Evolutionary conservation across 352 stramenopile genomes (phyloP).

Genomic region (Phytophthora citricola): DNA sequence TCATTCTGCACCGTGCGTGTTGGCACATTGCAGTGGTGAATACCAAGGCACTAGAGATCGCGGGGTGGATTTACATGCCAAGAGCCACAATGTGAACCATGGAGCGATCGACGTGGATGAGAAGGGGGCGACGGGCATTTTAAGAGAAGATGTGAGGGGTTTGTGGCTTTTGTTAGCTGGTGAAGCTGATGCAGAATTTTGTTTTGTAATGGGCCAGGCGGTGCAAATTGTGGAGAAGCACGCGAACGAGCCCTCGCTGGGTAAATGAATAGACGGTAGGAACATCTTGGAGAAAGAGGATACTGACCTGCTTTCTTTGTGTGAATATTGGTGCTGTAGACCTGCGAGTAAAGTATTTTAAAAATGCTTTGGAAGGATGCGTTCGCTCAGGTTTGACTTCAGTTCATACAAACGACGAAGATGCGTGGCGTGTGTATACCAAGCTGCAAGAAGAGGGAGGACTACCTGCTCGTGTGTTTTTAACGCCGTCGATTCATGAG

Average conservation of each 20-base stretch:
- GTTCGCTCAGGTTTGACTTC: conserved; percentile 80
- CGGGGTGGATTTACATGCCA: conserved; percentile 51
- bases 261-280: conserved; percentile 27
- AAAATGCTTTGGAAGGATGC: conserved; percentile 66
- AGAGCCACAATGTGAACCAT: conserved; percentile 37
- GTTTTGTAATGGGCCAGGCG: conserved; percentile 38
- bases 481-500: conserved; percentile 79
- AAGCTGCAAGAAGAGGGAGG: conserved; percentile 64
- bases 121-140: conserved; percentile 65
- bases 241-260: conserved; percentile 69
- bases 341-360: conserved; percentile 67
- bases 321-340: conserved; percentile 31
- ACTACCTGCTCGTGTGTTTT: conserved; percentile 80
- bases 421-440: conserved; percentile 81
- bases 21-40: conserved; percentile 92
- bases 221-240: conserved; percentile 78
- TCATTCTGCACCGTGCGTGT: conserved; percentile 89
- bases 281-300: not conserved
- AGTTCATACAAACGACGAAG: conserved; percentile 89
- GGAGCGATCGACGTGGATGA: conserved; percentile 76
- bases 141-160: conserved; percentile 64
- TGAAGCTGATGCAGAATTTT: not conserved
- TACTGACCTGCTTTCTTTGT: not conserved
- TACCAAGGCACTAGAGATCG: conserved; percentile 82
- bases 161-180: not conserved